Evolutionary conservation across 352 stramenopile species (phyloP).

Genomic region (Phytophthora sansomeana): DNA sequence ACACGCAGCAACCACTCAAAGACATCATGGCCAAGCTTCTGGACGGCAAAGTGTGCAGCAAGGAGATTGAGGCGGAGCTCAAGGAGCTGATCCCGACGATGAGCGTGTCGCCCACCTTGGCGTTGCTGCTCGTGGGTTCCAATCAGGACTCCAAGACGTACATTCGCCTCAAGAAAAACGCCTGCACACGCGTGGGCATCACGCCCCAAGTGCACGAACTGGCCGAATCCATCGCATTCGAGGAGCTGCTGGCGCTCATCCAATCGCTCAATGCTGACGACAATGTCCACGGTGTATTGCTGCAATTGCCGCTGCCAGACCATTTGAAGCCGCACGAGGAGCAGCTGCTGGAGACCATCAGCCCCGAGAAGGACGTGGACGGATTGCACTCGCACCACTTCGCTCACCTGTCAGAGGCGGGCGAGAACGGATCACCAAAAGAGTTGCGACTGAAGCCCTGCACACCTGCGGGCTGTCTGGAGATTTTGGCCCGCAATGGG

Average conservation of each 20-base stretch:
- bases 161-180: slow-evolving; percentile 99
- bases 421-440: slow-evolving; percentile 4
- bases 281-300: slow-evolving; percentile 95
- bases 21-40: slow-evolving; percentile 52
- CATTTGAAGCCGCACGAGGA: slow-evolving; percentile 84
- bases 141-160: slow-evolving; percentile 96
- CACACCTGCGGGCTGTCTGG: slow-evolving; percentile 89
- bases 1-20: slow-evolving; percentile 16
- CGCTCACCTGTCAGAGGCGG: slow-evolving; percentile 49
- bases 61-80: slow-evolving; percentile 89
- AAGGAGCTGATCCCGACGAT: slow-evolving; percentile 64
- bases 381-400: slow-evolving; percentile 98
- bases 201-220: slow-evolving; percentile 80
- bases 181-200: slow-evolving; percentile 95
- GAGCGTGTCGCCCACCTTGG: slow-evolving; percentile 83
- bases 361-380: slow-evolving; percentile 97
- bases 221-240: slow-evolving; percentile 46
- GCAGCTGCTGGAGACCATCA: slow-evolving; percentile 92
- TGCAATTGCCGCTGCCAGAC: slow-evolving; percentile 89
- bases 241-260: slow-evolving; percentile 75
- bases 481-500: slow-evolving; percentile 68
- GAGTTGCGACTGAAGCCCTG: slow-evolving; percentile 90
- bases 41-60: slow-evolving; percentile 89
- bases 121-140: slow-evolving; percentile 95
- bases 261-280: slow-evolving; percentile 84